Evolutionary conservation across 345 rosid genomes (phyloP), one percentile per base, ranked within the genome.

Genomic region (Gossypium stocksii): DNA sequence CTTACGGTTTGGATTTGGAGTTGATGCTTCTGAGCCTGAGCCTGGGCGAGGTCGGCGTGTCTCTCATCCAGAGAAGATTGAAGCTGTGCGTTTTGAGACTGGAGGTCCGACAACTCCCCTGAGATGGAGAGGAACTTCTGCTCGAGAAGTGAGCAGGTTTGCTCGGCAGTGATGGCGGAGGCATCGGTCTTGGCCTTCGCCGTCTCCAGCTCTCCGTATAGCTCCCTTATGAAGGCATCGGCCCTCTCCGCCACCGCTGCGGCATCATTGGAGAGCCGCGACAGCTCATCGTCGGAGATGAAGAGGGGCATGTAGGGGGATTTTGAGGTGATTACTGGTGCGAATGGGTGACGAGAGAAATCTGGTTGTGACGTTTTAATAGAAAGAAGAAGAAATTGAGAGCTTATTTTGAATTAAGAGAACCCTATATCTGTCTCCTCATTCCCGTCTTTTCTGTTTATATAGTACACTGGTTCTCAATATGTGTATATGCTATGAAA

Each of bases 131-230:
- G 82, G 79, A 85, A 91, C 89, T 93, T 95, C 85, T 95, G 97
- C 87, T 95, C 99, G 20, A 93, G 94, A 74, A 95, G 86, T 56
- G 98, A 87, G 81, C 97, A 95, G 20, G 96, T 91, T 77, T 95
- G 99, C 86, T 95, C 99, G 66, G 97, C 98, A 54, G 98, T 92
- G 86, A 95, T 90, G 61, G 90, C 72, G 22, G 90, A 80, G 10
- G 99, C 98, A 67, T 95, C 99, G 2, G 93, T 89, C 69, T 87
- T 87, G 1, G 97, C 99, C 79, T 84, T 90, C 20, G 86, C 93
- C 53, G 84, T 89, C 19, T 91, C 95, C 58, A 92, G 82, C 74
- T 95, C 97, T 23, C 62, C 81, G 67, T 84, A 82, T 16, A 93
- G 38, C 54, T 82, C 80, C 43, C 89, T 71, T 58, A 95, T 95